Base-by-base conservation (phyloP, 768 basidiomycete genomes). In the Xerocomus spinulosus region DNA sequence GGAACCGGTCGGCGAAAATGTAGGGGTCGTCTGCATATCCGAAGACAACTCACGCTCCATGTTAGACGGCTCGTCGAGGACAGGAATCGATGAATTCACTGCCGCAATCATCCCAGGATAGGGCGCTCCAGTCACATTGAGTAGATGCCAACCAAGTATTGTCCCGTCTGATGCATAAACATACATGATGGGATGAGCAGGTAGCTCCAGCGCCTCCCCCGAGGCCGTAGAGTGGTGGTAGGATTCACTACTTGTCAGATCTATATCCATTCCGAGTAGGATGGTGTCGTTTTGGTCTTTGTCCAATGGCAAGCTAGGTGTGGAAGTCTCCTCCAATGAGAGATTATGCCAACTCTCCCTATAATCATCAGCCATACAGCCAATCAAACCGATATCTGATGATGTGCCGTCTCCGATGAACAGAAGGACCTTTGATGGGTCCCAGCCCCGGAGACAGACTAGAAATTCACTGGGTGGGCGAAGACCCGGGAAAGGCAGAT, bases 91-190 rank as follows among this genome's bases (percentile, higher is more conserved):
- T n/a, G 49, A 53, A 30, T 53, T 41, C 13, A 61, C 30, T 20
- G 38, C 25, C 9, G 64, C 57, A 6, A 74, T 59, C 74, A 88
- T 79, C 24, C 79, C 79, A 34, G 73, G 68, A 58, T 88, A 90
- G 8, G 75, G 69, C 15, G 55, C 63, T 1, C 71, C 74, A 34
- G 74, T 76, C 8, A 72, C 68, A 58, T 84, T 79, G 30, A 86
- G 77, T 18, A 85, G 59, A 60, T 81, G 72, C 87, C 88, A 92
- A 4, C 73, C 88, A 40, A 81, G 76, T 20, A 92, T 46, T 0
- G 87, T 86, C 17, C 88, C 88, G 58, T 92, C 88, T 45, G 82
- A 87, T 10, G 86, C 74, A 63, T 87, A 90, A 3, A 79, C 82
- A 61, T 81, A 89, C 65, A 89, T 67, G 46, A 88, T 71, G 0